Conservation (phyloP, 108 stramenopile genomes). For the Skeletonema grethae region DNA sequence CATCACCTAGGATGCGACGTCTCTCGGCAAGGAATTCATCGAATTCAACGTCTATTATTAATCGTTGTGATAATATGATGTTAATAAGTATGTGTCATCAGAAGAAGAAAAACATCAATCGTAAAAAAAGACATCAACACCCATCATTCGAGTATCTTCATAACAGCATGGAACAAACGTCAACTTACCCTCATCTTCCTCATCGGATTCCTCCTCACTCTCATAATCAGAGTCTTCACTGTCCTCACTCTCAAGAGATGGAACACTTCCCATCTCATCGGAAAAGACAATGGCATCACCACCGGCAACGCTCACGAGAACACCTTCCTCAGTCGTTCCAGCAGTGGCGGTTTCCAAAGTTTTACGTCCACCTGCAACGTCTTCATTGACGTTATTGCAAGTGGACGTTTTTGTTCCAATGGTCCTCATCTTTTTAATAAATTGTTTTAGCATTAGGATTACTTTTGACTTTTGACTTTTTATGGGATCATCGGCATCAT, state of each 20-base stretch:
- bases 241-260: slow-evolving; percentile 51
- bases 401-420: slow-evolving; percentile 42
- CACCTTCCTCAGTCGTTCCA: slow-evolving; percentile 7
- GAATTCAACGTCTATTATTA: slow-evolving; percentile 54
- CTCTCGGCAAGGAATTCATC: slow-evolving; percentile 65
- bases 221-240: slow-evolving; percentile 22
- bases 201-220: slow-evolving; percentile 27
- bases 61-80: not conserved
- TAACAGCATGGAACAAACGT: too few relatives aligned
- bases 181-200: slow-evolving; percentile 11
- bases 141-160: too few relatives aligned
- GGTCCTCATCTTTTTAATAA: slow-evolving; percentile 28
- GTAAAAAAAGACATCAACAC: not conserved
- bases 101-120: not conserved
- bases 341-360: slow-evolving; percentile 27
- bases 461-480: slow-evolving; percentile 31
- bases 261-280: slow-evolving; percentile 41
- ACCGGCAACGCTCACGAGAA: slow-evolving; percentile 17
- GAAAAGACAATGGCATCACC: slow-evolving; percentile 51
- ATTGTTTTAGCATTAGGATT: slow-evolving; percentile 25
- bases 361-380: slow-evolving; percentile 42
- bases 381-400: slow-evolving; percentile 31
- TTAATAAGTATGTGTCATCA: not conserved
- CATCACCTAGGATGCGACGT: slow-evolving; percentile 67
- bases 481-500: not conserved